Conservation (phyloP, 108 stramenopile genomes). For the Craspedostauros australis region DNA sequence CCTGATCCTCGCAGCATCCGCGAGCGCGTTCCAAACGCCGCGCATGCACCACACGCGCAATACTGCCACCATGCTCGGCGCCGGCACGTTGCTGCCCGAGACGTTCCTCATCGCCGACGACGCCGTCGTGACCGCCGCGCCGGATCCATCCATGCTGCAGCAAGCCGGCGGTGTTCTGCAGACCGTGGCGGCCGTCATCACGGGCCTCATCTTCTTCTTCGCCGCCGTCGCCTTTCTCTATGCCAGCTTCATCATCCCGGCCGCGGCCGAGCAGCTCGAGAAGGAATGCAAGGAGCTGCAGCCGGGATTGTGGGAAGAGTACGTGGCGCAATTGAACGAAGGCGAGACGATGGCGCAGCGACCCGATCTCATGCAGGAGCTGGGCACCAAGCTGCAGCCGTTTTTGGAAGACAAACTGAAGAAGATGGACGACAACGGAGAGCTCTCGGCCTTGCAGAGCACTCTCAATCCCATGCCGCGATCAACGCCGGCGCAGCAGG, state of each 20-base stretch:
- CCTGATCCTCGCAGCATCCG: too few relatives aligned
- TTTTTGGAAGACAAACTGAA: constrained; percentile 18
- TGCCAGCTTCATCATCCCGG: constrained; percentile 21
- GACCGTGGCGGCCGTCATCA: constrained; percentile 5
- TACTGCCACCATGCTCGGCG: too few relatives aligned
- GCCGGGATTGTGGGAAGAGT: constrained; percentile 35
- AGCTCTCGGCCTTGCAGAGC: too few relatives aligned
- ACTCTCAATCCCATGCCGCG: too few relatives aligned
- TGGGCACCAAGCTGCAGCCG: constrained; percentile 30
- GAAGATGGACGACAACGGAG: too few relatives aligned
- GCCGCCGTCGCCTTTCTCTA: constrained; percentile 10
- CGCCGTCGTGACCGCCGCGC: too few relatives aligned
- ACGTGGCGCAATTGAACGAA: constrained; percentile 27
- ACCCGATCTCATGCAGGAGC: constrained; percentile 43
- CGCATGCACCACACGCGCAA: too few relatives aligned
- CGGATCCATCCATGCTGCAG: too few relatives aligned
- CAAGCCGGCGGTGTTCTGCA: not conserved
- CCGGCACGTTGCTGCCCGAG: too few relatives aligned
- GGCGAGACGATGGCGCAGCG: constrained; percentile 33
- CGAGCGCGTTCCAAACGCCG: too few relatives aligned
- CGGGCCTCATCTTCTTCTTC: constrained; percentile 5
- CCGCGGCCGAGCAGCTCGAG: constrained; percentile 35
- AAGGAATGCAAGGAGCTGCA: constrained; percentile 21
- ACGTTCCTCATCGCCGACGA: too few relatives aligned
- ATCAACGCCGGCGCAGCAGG: too few relatives aligned